Percentiles rank a stretch among this genome's conserved stretches.
Evolutionary conservation across 257 asterid species (phyloP).

Genomic region (Solanum habrochaites): DNA sequence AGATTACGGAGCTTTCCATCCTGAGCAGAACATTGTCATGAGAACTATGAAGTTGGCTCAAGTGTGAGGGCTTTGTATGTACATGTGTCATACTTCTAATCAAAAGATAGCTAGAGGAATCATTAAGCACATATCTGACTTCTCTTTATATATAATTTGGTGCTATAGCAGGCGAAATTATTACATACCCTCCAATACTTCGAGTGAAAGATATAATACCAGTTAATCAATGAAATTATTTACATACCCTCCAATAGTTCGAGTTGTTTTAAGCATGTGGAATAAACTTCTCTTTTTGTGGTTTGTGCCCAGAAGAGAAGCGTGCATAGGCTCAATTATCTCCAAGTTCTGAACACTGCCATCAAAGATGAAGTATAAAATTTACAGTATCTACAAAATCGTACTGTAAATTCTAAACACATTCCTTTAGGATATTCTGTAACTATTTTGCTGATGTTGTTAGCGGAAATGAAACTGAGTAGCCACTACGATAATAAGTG

Average conservation of each 20-base stretch:
- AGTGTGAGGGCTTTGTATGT: not conserved
- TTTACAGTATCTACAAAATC: not conserved
- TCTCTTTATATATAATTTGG: not conserved
- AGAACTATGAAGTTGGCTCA: not conserved
- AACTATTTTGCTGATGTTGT: not conserved
- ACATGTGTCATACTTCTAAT: not conserved
- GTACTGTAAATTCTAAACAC: not conserved
- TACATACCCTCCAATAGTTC: slow-evolving; percentile 92
- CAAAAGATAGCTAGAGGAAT: not conserved
- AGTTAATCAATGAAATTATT: slow-evolving; percentile 1
- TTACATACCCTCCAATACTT: slow-evolving; percentile 85
- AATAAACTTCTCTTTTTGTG: slow-evolving; percentile 82
- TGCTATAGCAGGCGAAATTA: not conserved
- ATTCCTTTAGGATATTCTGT: not conserved
- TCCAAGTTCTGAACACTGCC: slow-evolving; percentile 93
- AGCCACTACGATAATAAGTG: not conserved
- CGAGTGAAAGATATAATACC: not conserved
- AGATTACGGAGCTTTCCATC: not conserved
- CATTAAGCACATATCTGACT: not conserved
- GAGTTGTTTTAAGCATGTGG: slow-evolving; percentile 92
- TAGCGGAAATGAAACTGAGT: not conserved
- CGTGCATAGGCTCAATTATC: slow-evolving; percentile 82
- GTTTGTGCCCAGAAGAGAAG: slow-evolving; percentile 63
- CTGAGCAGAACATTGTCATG: not conserved
- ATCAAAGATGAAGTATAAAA: slow-evolving; percentile 12